Percentiles rank a stretch among this genome's conserved stretches.
These are phyloP conservation scores for Achlya hypogyna DNA, from an alignment of 352 stramenopile genomes.

Conservation along the genomic window DNA sequence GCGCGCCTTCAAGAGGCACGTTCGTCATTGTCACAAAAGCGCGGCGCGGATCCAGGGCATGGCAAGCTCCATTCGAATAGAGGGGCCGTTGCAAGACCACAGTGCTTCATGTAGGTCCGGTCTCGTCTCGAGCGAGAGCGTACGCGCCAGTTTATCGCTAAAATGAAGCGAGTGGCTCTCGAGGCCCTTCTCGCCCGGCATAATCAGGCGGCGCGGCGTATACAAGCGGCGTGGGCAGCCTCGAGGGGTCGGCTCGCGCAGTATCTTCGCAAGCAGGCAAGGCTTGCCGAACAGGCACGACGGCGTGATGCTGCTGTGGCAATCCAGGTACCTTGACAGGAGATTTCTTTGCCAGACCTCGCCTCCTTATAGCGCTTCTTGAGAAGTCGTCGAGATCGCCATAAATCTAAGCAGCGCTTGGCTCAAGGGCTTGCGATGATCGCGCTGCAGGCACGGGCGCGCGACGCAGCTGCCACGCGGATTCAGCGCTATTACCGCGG, in stretches of 20 bases:
- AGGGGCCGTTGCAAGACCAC: not conserved
- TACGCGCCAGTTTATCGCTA: not conserved
- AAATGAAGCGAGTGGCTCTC: constrained; percentile 8
- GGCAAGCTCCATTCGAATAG: not conserved
- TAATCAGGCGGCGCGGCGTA: constrained; percentile 7
- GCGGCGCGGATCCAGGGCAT: constrained; percentile 12
- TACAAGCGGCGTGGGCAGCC: constrained; percentile 8
- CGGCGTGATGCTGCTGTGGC: not conserved
- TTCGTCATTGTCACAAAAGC: not conserved
- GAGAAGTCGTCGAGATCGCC: not conserved
- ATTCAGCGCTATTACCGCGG: not conserved
- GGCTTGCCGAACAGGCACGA: not conserved
- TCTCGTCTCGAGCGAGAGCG: not conserved
- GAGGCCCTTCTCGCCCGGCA: not conserved
- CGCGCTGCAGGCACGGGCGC: not conserved
- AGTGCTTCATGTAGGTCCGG: not conserved
- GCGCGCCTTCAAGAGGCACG: not conserved
- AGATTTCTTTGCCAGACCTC: not conserved
- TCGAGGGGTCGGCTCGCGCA: not conserved
- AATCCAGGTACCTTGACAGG: constrained; percentile 2
- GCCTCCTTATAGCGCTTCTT: not conserved
- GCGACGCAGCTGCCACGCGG: not conserved
- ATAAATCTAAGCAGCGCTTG: not conserved
- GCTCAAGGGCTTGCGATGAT: not conserved
- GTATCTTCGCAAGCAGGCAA: not conserved